phyloP scores from a whole-genome alignment of 768 basidiomycete species.

The Tricholoma furcatifolium region DNA sequence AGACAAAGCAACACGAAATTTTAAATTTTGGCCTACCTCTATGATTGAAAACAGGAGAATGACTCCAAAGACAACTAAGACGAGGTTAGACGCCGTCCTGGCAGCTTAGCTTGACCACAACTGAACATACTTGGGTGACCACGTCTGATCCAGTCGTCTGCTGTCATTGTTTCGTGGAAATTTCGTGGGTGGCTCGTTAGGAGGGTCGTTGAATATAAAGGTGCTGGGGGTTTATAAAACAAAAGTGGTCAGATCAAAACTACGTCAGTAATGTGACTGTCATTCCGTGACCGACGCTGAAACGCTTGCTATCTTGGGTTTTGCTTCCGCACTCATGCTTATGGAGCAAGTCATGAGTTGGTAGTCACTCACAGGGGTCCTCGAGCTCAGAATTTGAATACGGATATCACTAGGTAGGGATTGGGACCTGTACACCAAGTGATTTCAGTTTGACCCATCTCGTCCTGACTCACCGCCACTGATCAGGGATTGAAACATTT shows the following conservation, averaged over 20 bases:
- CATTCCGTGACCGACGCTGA: slow-evolving; percentile 4
- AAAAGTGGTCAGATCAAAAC: slow-evolving; percentile 15
- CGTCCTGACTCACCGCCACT: no score
- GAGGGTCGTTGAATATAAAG: background rate
- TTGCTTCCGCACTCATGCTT: no score
- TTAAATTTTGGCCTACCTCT: slow-evolving; percentile 41
- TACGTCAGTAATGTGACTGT: slow-evolving; percentile 16
- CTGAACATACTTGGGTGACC: slow-evolving; percentile 54
- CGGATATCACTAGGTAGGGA: no score
- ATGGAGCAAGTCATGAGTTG: no score
- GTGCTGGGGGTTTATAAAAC: background rate
- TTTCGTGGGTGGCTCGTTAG: background rate
- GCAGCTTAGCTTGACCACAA: background rate
- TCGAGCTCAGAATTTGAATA: no score
- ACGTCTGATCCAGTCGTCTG: slow-evolving; percentile 33
- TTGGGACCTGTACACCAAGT: no score
- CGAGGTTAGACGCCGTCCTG: slow-evolving; percentile 1
- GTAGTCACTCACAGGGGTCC: no score
- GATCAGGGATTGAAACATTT: no score
- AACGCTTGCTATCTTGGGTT: no score
- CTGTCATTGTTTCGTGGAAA: slow-evolving; percentile 12
- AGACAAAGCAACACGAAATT: background rate
- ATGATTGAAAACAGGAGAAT: slow-evolving; percentile 64
- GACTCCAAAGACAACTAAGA: slow-evolving; percentile 49
- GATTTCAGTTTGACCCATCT: no score